Evolutionary conservation across 2,329 filamentous ascomycete genomes (phyloP).

Genomic region (Gaeumannomyces sp.): DNA sequence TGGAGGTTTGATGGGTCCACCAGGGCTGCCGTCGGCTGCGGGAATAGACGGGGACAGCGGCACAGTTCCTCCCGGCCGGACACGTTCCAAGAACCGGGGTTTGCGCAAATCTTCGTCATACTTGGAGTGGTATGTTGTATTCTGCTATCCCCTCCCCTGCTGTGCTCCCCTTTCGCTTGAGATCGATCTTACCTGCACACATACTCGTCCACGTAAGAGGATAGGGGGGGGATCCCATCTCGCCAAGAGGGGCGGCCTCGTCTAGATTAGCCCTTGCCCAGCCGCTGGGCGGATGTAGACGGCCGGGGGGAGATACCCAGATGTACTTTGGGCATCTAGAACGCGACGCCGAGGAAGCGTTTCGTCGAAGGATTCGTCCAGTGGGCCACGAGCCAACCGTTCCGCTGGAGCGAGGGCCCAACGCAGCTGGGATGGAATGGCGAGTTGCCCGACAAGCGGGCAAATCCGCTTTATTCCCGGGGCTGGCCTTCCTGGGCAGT

Average conservation of each 20-base stretch:
- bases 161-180: background rate
- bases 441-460: no score
- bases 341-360: background rate
- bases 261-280: background rate
- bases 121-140: background rate
- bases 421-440: no score
- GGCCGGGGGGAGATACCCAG: background rate
- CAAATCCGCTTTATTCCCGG: background rate
- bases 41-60: background rate
- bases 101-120: background rate
- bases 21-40: background rate
- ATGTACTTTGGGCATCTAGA: background rate
- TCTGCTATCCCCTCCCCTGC: background rate
- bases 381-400: background rate
- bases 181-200: no score
- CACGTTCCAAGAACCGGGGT: background rate
- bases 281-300: background rate
- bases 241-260: background rate
- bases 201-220: no score
- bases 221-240: background rate
- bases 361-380: background rate
- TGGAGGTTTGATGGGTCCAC: background rate
- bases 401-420: no score
- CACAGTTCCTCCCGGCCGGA: background rate
- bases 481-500: background rate